Base-by-base conservation (phyloP, 139 green algal genomes). In the Astrephomene gubernaculifera region DNA sequence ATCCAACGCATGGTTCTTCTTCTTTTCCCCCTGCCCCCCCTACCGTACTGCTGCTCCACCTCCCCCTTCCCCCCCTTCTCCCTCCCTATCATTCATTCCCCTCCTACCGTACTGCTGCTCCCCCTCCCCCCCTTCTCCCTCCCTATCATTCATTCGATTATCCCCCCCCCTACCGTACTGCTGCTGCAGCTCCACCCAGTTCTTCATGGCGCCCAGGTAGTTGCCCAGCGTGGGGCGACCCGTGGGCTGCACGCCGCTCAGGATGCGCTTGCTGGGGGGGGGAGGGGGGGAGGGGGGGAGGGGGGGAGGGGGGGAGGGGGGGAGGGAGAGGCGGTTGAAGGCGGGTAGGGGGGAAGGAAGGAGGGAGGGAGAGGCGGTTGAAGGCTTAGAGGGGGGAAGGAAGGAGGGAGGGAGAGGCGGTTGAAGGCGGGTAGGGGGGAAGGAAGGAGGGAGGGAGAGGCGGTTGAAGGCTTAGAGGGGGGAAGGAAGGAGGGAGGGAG, bases 201-300 rank as follows among this genome's bases (percentile, higher is more conserved):
- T 99, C 67, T 93, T 93, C 65, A 99, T 98, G 31, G 97, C 97
- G 12, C 97, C 97, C 68, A 99, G 79, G 87, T 99, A 99, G 90
- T 99, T 99, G 24, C 97, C 97, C 69, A 99, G 82, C 85, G 99
- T 97, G 25, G 99, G 88, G 45, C 89, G 94, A 17, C 97, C 97
- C 21, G 97, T 99, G 7, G 97, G 97, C 91, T 99, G 97, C 41
- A 99, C 97, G 9, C 97, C 97, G 8, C 93, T 98, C 19, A 99
- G 89, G 22, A 99, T 92, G 22, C 97, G 93, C 83, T 91, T 91
- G 65, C 85, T 89, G 78, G 49, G 54, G 36, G 19, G 9, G 19
- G 52, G 45, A 29, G 21, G 63, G 25, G 31, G 27, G 17, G 36
- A 12, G 33, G 35, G 65, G 65, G 67, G 14, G 39, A 73, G 25